Evolutionary conservation across 2,329 filamentous ascomycete genomes (phyloP), one percentile per base, ranked within the genome.

Genomic region (Ophiocordyceps unilateralis): DNA sequence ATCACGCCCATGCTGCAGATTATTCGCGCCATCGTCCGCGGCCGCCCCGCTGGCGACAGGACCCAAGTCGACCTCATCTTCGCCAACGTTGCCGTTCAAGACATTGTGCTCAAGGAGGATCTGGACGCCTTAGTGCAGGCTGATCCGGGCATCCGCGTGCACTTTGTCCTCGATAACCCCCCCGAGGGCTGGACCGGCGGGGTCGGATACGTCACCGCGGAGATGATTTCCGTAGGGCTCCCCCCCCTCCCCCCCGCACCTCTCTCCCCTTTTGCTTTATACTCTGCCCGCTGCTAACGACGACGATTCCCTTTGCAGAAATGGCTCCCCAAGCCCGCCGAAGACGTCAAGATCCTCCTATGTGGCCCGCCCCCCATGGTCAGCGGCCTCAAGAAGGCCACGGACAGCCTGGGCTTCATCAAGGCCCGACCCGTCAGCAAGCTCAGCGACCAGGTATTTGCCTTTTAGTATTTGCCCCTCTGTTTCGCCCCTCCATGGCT

Each of bases 1-100:
- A 96, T 98, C 62, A 96, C 91, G 10, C 91, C 91, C 47, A 98
- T 98, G 91, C 75, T 96, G 49, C 91, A 98, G 69, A 78, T 98
- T 54, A 79, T 94, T 60, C 83, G 87, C 55, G 91, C 89, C 46
- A 87, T 96, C 53, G 76, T 88, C 55, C 78, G 85, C 52, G 85
- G 85, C 55, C 78, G 86, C 52, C 71, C 78, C 43, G 69, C 78
- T 41, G 88, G 81, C 48, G 87, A 94, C 66, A 79, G 68, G 58
- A 98, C 91, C 47, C 71, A 94, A 69, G 78, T 96, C 43, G 87
- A 95, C 59, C 70, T 98, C 49, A 87, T 98, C 63, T 98, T 96
- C 57, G 91, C 91, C 61, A 98, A 98, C 60, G 91, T 98, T 46
- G 88, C 91, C 54, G 68, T 72, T 45, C 82, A 93, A 58, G 91